Percentiles rank a stretch among this genome's conserved stretches.
Evolutionary conservation across 2,329 filamentous ascomycete genomes (phyloP).

Genomic region (Conoideocrella luteorostrata): DNA sequence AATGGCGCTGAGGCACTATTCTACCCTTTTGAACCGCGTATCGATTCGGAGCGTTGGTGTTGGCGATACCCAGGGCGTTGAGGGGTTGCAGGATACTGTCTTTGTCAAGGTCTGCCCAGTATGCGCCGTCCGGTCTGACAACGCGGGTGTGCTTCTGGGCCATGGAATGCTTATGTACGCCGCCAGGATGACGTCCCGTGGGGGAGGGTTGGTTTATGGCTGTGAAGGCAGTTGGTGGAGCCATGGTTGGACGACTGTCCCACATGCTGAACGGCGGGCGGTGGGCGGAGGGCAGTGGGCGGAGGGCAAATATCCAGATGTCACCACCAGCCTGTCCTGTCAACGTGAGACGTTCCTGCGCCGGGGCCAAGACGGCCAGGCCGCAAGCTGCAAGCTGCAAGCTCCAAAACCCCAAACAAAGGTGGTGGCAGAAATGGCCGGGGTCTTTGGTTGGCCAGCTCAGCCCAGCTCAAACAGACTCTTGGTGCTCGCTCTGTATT

Average conservation of each 20-base stretch:
- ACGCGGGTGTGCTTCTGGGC: not conserved
- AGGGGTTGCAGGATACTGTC: slow-evolving; percentile 19
- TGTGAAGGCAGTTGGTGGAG: not conserved
- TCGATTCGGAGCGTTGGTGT: slow-evolving; percentile 19
- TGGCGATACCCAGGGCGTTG: slow-evolving; percentile 19
- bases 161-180: slow-evolving; percentile 3
- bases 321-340: too few species aligned
- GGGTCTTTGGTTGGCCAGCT: too few species aligned
- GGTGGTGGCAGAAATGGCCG: too few species aligned
- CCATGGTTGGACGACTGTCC: slow-evolving; percentile 9
- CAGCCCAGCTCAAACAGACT: too few species aligned
- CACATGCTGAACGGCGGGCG: slow-evolving; percentile 9
- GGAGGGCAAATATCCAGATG: too few species aligned
- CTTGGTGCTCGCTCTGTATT: too few species aligned
- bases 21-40: slow-evolving; percentile 27
- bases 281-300: not conserved
- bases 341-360: not conserved
- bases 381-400: too few species aligned
- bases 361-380: too few species aligned
- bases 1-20: slow-evolving; percentile 21
- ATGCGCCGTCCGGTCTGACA: slow-evolving; percentile 3
- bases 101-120: slow-evolving; percentile 5
- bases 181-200: not conserved
- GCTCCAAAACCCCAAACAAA: too few species aligned
- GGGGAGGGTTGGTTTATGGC: not conserved